Conservation (phyloP, 352 stramenopile genomes). For the Pythium periplocum region DNA sequence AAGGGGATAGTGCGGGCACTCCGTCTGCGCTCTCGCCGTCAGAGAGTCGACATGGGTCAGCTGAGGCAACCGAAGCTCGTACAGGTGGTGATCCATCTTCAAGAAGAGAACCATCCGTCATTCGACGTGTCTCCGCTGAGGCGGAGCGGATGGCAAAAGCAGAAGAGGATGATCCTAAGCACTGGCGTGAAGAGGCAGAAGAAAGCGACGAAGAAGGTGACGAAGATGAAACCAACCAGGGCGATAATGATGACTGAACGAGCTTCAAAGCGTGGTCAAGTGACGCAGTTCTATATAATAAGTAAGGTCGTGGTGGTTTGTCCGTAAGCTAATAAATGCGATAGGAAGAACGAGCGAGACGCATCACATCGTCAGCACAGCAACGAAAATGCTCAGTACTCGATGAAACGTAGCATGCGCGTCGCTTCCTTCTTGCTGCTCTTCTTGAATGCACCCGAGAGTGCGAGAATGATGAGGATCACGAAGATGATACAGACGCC, state of each 20-base stretch:
- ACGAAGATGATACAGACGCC: constrained; percentile 58
- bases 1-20: too few species aligned
- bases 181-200: constrained; percentile 4
- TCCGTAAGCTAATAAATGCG: too few species aligned
- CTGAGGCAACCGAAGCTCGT: too few species aligned
- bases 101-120: not conserved
- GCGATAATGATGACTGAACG: not conserved
- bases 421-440: constrained; percentile 14
- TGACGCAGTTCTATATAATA: constrained; percentile 7
- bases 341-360: too few species aligned
- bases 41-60: too few species aligned
- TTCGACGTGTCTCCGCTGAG: not conserved
- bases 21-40: too few species aligned
- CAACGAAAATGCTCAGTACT: not conserved
- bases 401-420: constrained; percentile 18
- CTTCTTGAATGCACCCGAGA: constrained; percentile 74
- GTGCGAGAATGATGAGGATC: constrained; percentile 68
- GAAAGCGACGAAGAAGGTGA: not conserved
- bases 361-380: too few species aligned
- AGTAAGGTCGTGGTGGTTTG: too few species aligned
- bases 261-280: constrained; percentile 1
- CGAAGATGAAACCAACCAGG: not conserved
- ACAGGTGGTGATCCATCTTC: too few species aligned
- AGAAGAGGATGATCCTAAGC: constrained; percentile 10
- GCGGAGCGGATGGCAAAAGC: constrained; percentile 4